phyloP scores from a whole-genome alignment of 2,329 filamentous ascomycete genomes.

The Arthrobotrys sphaeroides region DNA sequence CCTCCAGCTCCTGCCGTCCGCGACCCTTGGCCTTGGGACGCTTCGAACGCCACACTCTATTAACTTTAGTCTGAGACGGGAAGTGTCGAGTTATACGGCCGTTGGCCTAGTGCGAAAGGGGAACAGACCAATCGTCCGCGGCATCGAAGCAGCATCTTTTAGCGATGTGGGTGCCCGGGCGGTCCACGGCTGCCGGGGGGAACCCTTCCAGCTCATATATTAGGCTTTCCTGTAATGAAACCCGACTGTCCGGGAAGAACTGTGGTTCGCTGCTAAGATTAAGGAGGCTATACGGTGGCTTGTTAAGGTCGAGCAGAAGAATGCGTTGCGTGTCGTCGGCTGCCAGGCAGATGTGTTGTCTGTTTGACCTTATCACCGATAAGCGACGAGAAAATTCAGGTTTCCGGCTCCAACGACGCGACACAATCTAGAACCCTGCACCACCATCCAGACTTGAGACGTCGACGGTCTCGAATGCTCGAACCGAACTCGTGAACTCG shows the following conservation, averaged over 20 bases:
- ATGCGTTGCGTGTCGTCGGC: neutral
- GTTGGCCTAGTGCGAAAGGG: neutral
- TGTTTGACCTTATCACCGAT: slow-evolving; percentile 50
- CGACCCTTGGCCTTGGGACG: slow-evolving; percentile 17
- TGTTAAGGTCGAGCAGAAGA: slow-evolving; percentile 10
- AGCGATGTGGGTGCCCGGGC: slow-evolving; percentile 29
- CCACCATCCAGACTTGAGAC: slow-evolving; percentile 36
- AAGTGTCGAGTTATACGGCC: slow-evolving; percentile 21
- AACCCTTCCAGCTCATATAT: too few species aligned
- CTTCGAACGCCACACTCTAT: slow-evolving; percentile 43
- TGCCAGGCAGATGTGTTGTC: slow-evolving; percentile 21
- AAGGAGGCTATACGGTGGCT: slow-evolving; percentile 53
- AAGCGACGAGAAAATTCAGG: slow-evolving; percentile 34
- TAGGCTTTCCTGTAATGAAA: slow-evolving; percentile 48
- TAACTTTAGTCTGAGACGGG: slow-evolving; percentile 4
- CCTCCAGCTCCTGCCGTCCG: neutral
- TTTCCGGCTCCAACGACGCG: slow-evolving; percentile 9
- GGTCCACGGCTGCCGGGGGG: slow-evolving; percentile 1
- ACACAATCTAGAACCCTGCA: slow-evolving; percentile 34
- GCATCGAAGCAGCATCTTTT: slow-evolving; percentile 37
- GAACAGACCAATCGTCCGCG: neutral
- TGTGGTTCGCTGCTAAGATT: slow-evolving; percentile 49
- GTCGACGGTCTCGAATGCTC: slow-evolving; percentile 50
- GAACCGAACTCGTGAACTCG: slow-evolving; percentile 39
- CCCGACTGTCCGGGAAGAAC: slow-evolving; percentile 40